Base-by-base conservation (phyloP, 495 filamentous ascomycete genomes). In the Apodospora peruviana region DNA sequence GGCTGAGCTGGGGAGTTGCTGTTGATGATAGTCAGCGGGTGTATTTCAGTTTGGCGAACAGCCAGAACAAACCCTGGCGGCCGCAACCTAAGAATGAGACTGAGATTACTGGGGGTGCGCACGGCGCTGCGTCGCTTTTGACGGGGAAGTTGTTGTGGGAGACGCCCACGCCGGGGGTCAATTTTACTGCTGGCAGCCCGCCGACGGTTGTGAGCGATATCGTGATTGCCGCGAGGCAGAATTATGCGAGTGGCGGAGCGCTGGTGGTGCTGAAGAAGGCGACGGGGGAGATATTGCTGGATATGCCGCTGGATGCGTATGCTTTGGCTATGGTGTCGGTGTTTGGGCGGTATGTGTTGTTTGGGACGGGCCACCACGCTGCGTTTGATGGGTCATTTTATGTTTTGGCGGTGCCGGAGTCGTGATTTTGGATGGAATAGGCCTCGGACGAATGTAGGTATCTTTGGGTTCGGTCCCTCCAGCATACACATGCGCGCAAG, bases 1-100 rank as follows among this genome's bases (percentile, higher is more conserved):
- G 65, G 3, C 42, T 73, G 36, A 58, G 45, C 16, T 73, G 70
- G 70, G 70, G 67, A 3, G 44, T 72, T 23, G 64, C 70, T 3
- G 64, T 60, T 1, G 70, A 72, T 42, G 53, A 60, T 40, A 39
- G 9, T 17, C 21, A 46, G 3, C 17, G 44, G 5, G 62, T 65
- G 2, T 73, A 71, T 47, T 73, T 66, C 54, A 65, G 54, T 19
- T 57, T 35, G 10, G 52, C 59, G 16, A 72, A 73, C 52, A 45
- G 43, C 3, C 39, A 16, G 5, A 5, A 50, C 5, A 19, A 19
- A 21, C 21, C 40, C 1, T 72, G 51, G 40, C 32, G 59, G n/a
- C 48, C 57, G 8, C 50, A 54, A 14, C 51, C 55, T 21, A 47
- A 48, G 23, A n/a, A 42, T 19, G 38, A 16, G 5, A 35, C 48